Percentiles rank a stretch among this genome's conserved stretches.
Evolutionary conservation across 2,329 filamentous ascomycete species (phyloP).

Genomic region (Pezicula rhizophila): DNA sequence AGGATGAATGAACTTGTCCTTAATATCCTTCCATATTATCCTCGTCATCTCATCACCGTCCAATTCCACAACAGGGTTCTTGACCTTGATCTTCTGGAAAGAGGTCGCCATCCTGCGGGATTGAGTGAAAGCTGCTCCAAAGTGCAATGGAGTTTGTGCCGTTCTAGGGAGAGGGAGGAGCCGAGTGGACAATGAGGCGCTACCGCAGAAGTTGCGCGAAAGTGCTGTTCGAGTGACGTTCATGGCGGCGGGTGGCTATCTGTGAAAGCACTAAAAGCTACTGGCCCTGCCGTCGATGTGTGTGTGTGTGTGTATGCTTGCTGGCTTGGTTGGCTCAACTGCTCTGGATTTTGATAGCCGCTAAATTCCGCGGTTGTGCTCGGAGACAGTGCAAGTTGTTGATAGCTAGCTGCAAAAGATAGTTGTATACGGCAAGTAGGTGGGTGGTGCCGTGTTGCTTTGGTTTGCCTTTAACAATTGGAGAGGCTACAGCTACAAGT

Average conservation of each 20-base stretch:
- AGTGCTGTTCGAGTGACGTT: slow-evolving; percentile 9
- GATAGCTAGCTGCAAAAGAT: no score
- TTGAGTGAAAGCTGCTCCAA: slow-evolving; percentile 24
- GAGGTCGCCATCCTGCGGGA: slow-evolving; percentile 46
- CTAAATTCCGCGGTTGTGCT: not conserved
- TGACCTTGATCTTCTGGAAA: slow-evolving; percentile 91
- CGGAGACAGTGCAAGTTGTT: not conserved
- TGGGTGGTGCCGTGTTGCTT: no score
- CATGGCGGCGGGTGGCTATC: slow-evolving; percentile 9
- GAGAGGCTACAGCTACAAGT: no score
- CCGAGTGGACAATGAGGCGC: slow-evolving; percentile 1
- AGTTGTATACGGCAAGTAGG: no score
- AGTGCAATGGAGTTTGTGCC: slow-evolving; percentile 7
- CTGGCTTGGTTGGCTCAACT: no score
- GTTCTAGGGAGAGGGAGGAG: not conserved
- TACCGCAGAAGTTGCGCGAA: slow-evolving; percentile 8
- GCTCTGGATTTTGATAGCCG: not conserved
- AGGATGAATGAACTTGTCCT: slow-evolving; percentile 95
- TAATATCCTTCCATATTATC: slow-evolving; percentile 99
- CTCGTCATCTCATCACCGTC: slow-evolving; percentile 96
- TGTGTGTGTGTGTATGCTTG: not conserved
- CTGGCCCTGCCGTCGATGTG: not conserved
- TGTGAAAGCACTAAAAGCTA: slow-evolving; percentile 1
- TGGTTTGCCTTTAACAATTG: no score
- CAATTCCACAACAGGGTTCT: slow-evolving; percentile 97